Evolutionary conservation across 1,139 yeast species (phyloP), one percentile per base, ranked within the genome.

Genomic region (Yamadazyma blattariae): DNA sequence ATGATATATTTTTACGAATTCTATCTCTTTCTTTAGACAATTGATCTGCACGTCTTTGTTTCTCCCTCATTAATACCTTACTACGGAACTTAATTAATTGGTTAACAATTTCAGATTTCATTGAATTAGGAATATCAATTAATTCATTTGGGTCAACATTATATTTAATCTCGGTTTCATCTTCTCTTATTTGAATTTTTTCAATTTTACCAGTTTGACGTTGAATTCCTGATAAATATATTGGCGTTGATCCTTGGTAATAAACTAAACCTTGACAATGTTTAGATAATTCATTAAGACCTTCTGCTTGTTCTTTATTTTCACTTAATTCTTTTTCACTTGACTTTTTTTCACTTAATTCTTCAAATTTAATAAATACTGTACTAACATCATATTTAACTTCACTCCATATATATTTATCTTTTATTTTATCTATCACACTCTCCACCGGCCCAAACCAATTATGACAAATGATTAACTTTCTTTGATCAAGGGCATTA

Each of bases 81-180:
- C 83, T 67, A 47, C 92, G 61, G 51, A 83, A 83, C 43, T 72
- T 75, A 33, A 79, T 64, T 37, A 83, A 76, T 42, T 79, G 83
- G 39, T 71, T 70, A 29, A 72, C 73, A 24, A 82, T 73, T 24
- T 64, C 67, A n/a, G 78, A 82, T 31, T 77, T 59, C 61, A 77
- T 64, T 28, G 74, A 73, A 24, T 64, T 60, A 2, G 90, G 89
- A 6, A 83, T 74, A 48, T 81, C 90, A 12, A 73, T 63, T 39
- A 83, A 55, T 44, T 82, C 88, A 39, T 64, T 63, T 15, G 72
- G 63, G 51, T 83, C 87, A 16, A 83, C 77, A 36, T 71, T 66
- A 49, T 83, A 82, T 21, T 62, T 52, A 22, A 50, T 52, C 35
- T 63, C 67, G 2, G 61, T 54, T 4, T 64, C 25, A 10, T 26